Evolutionary conservation across 1,139 yeast genomes (phyloP), one percentile per base, ranked within the genome.

Genomic region (Blastobotrys elegans): DNA sequence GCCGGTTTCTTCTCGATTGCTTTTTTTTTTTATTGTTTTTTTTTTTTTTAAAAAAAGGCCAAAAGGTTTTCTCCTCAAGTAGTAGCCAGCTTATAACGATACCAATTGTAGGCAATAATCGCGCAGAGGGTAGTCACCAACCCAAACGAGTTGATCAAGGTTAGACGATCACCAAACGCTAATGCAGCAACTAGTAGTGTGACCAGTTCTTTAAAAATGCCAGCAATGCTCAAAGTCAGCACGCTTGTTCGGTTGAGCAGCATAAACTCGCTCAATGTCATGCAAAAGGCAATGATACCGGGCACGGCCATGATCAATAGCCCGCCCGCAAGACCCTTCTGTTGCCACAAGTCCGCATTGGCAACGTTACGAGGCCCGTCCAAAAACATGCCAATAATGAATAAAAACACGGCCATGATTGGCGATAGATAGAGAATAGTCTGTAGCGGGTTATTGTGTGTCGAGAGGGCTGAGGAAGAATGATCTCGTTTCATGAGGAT

Each of bases 221-320:
- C 98, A 0, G 95, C 96, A 32, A 92, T 80, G 3, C 94, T 82
- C 34, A 92, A 69, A 0, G 98, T 90, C 34, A 89, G 74, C 13
- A 94, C 92, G 50, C 87, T 87, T 0, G 97, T 87, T 43, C 84
- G 78, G 49, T 86, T 82, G 43, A 92, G 72, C 14, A 92, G 77
- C 53, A 85, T 81, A 66, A 87, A 92, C 64, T 92, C 98, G 57
- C 94, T 80, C 32, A 88, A 67, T 0, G 97, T 92, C 94, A 92
- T 85, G 67, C 85, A 75, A 59, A 90, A 89, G 8, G 96, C 97
- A 41, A 87, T 69, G 10, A 85, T 54, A 0, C 98, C 97, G 0
- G 98, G 98, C 37, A 88, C 70, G 11, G 84, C 60, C 59, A 92
- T 68, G 29, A 88, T 67, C 1, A 74, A 50, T 1, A 83, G 56